A percentile compares a stretch with the other conserved stretches of the same genome.
Conservation (phyloP, 139 green algal species). For the Closterium sp. region DNA sequence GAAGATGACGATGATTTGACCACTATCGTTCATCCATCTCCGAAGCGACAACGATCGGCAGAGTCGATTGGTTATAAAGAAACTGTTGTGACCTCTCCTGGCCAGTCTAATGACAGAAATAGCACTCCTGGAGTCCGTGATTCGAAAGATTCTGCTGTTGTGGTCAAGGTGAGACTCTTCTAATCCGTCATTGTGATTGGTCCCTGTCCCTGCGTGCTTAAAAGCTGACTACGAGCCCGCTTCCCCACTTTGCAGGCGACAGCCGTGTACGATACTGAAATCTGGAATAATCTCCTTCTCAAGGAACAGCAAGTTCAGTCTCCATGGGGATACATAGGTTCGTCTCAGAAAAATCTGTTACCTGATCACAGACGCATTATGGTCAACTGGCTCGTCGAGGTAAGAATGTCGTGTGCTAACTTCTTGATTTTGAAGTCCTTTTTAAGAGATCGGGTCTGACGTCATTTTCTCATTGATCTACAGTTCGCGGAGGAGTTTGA, state of each 20-base stretch:
- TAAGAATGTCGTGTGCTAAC: neutral
- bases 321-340: slow-evolving; percentile 39
- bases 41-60: neutral
- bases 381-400: slow-evolving; percentile 52
- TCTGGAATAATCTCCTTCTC: slow-evolving; percentile 29
- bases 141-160: neutral
- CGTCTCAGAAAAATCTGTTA: slow-evolving; percentile 1
- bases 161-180: neutral
- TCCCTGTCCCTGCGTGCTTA: neutral
- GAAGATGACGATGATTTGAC: neutral
- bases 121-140: neutral
- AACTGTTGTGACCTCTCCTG: neutral
- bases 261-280: slow-evolving; percentile 39
- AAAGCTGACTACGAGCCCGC: neutral
- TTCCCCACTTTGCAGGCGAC: slow-evolving; percentile 18
- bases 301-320: slow-evolving; percentile 4
- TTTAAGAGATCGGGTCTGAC: neutral
- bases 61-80: neutral
- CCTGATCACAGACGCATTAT: slow-evolving; percentile 39
- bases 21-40: neutral
- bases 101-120: neutral
- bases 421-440: neutral
- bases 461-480: neutral
- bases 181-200: neutral
- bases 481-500: slow-evolving; percentile 47